Conservation (phyloP, 208 protist genomes). For the Crithidia acanthocephali region DNA sequence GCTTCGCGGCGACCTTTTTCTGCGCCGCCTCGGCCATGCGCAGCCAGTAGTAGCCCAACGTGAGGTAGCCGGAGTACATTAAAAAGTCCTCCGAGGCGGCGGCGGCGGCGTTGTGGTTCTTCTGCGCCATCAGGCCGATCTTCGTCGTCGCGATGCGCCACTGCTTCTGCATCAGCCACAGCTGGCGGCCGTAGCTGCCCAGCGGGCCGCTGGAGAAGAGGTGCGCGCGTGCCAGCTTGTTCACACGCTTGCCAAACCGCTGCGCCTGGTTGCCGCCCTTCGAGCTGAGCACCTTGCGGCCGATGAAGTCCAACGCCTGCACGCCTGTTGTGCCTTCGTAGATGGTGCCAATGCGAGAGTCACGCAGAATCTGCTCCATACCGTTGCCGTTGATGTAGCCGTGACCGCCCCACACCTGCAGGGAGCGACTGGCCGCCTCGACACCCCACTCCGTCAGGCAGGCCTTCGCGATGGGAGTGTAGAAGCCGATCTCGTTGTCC, state of each 20-base stretch:
- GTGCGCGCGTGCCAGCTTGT: slow-evolving; percentile 35
- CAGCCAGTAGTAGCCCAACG: slow-evolving; percentile 87
- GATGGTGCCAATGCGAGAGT: slow-evolving; percentile 72
- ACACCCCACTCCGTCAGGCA: slow-evolving; percentile 82
- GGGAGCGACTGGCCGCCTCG: slow-evolving; percentile 64
- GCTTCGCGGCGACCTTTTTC: slow-evolving; percentile 53
- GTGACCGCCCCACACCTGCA: slow-evolving; percentile 82
- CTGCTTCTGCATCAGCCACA: slow-evolving; percentile 74
- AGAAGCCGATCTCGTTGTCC: slow-evolving; percentile 83
- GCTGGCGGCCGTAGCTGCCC: slow-evolving; percentile 38
- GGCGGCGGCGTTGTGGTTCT: slow-evolving; percentile 50
- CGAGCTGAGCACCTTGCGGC: slow-evolving; percentile 75
- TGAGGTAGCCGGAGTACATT: slow-evolving; percentile 85
- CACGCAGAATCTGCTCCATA: slow-evolving; percentile 83
- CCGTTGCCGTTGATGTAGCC: slow-evolving; percentile 85
- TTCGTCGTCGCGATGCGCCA: slow-evolving; percentile 58
- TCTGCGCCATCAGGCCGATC: slow-evolving; percentile 50
- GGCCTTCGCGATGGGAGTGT: slow-evolving; percentile 88
- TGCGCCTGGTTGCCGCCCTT: slow-evolving; percentile 53
- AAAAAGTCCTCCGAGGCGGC: slow-evolving; percentile 76
- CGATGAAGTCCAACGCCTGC: slow-evolving; percentile 89
- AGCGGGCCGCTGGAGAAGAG: slow-evolving; percentile 48
- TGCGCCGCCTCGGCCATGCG: slow-evolving; percentile 77
- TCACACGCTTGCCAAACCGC: slow-evolving; percentile 48
- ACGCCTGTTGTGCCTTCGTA: slow-evolving; percentile 89